Base-by-base conservation (phyloP, 2,329 filamentous ascomycete species). In the Bipolaris sorokiniana region DNA sequence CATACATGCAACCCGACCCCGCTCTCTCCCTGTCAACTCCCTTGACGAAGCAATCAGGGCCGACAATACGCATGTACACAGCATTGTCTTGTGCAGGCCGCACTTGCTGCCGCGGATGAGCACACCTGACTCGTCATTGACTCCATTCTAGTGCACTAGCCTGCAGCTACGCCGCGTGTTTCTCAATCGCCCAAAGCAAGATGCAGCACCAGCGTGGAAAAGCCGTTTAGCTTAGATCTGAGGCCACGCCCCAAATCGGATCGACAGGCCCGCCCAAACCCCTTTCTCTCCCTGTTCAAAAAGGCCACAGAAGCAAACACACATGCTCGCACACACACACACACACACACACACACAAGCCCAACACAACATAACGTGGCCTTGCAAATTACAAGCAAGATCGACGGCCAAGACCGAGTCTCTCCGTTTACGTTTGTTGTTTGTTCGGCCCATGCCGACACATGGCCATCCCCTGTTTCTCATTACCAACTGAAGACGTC, bases 191-290 rank as follows among this genome's bases (percentile, higher is more conserved):
- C 48, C 52, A 61, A 61, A 63, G 65, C 65, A 65, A 70, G 67
- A 71, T 73, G 63, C 67, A 67, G 70, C 69, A 68, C 60, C 62
- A 68, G 56, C 55, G 51, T 61, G 61, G 58, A 61, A 63, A 62
- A 64, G 69, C 68, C 71, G 70, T 75, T 73, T 62, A 53, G 58
- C 51, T 61, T 36, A 71, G 71, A 74, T 74, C 71, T 71, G 61
- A 69, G 61, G 58, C 59, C 59, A 59, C 65, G 28, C 45, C 54
- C 62, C 68, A 66, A 73, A 75, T 73, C 71, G 66, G 65, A 73
- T 71, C 68, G 58, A 36, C 63, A 40, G 49, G 68, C 67, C 69
- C 69, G 71, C 23, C 63, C 62, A 67, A 65, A 61, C 66, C 65
- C 65, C 68, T 67, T 64, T 59, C 56, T 48, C 34, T 22, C 47